Evolutionary conservation across 352 stramenopile species (phyloP), one percentile per base, ranked within the genome.

Genomic region (Phytophthora hibernalis): DNA sequence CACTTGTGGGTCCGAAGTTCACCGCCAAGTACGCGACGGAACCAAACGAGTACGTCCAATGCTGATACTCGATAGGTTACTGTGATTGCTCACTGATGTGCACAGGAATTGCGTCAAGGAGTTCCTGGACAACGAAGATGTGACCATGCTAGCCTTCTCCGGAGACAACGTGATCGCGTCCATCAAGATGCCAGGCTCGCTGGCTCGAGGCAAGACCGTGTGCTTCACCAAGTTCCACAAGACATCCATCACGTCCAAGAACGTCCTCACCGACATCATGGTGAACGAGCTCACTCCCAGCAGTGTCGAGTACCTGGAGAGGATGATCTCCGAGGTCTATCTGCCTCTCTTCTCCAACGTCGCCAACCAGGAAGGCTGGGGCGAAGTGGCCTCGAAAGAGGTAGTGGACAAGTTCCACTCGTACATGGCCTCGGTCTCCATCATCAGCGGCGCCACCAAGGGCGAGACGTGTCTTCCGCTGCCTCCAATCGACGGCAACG

Each of bases 331-430:
- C 15, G 95, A 98, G 57, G 85, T 99, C 8, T 98, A 98, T 69
- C 70, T 99, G 42, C 97, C 97, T 9, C 70, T 99, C 21, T 95
- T 99, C 38, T 98, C 89, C 22, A 99, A 99, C 62, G 83, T 85
- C 8, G 83, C 87, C 16, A 99, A 99, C 72, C 96, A 99, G 67
- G 85, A 96, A 54, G 92, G 84, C 8, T 99, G 97, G 97, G 97
- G 97, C 9, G 96, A 99, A 73, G 95, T 99, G 13, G 95, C 95
- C 1, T 98, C 94, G 15, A 95, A 97, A 44, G 96, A 99, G 67
- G 96, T 99, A 6, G 96, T 98, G 47, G 96, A 99, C 70, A 96
- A 97, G 61, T 98, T 99, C 59, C 97, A 99, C 77, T 92, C 90
- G 49, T 99, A 99, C 72, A 90, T 99, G 74, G 97, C 94, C 7